phyloP scores from a whole-genome alignment of 305 asterid genomes.

The Fraxinus platypoda region DNA sequence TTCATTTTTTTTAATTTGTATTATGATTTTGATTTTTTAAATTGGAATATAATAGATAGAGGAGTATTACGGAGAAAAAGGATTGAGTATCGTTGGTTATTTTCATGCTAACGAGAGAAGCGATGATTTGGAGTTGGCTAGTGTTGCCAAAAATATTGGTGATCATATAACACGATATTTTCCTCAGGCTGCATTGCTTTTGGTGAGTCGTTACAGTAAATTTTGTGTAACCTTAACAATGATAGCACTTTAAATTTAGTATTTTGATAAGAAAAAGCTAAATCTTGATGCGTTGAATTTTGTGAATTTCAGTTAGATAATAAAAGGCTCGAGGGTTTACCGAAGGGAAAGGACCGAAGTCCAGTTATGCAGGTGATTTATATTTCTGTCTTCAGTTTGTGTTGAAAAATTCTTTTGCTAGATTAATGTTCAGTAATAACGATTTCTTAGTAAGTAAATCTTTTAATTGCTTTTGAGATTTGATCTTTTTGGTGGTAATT shows the following conservation, averaged over 20 bases:
- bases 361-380: conserved; percentile 80
- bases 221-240: not conserved
- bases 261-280: not conserved
- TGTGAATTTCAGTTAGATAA: conserved; percentile 65
- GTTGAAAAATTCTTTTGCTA: not conserved
- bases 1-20: not conserved
- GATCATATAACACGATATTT: conserved; percentile 80
- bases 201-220: conserved; percentile 43
- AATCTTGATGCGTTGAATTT: conserved; percentile 22
- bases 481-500: not conserved
- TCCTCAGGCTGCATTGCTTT: conserved; percentile 82
- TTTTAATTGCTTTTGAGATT: not conserved
- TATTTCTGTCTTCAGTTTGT: not conserved
- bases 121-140: conserved; percentile 71
- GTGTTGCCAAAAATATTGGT: conserved; percentile 79
- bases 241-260: not conserved
- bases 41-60: conserved; percentile 29
- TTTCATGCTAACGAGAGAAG: conserved; percentile 69
- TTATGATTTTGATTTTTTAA: not conserved
- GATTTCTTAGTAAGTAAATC: not conserved
- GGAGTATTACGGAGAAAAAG: conserved; percentile 47
- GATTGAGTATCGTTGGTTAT: conserved; percentile 48
- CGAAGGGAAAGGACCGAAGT: conserved; percentile 60
- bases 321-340: conserved; percentile 64
- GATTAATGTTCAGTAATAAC: not conserved